Evolutionary conservation across 352 stramenopile species (phyloP).

Genomic region (Phytophthora cajani): DNA sequence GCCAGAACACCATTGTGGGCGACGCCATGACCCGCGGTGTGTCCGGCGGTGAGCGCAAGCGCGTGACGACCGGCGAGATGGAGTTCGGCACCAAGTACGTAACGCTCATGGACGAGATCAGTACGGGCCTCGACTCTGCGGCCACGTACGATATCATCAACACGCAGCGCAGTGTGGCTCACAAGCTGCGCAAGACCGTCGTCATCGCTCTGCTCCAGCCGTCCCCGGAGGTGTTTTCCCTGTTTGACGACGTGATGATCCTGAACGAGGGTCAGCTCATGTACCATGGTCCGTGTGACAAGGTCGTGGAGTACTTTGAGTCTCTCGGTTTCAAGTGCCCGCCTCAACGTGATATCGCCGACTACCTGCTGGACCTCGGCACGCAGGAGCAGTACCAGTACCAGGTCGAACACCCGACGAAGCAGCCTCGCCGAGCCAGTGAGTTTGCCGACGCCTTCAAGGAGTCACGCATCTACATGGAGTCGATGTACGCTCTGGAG

Average conservation of each 20-base stretch:
- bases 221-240: slow-evolving; percentile 86
- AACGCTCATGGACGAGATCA: slow-evolving; percentile 90
- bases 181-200: slow-evolving; percentile 36
- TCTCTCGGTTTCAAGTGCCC: slow-evolving; percentile 42
- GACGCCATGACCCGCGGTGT: slow-evolving; percentile 60
- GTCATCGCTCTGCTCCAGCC: slow-evolving; percentile 84
- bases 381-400: slow-evolving; percentile 35
- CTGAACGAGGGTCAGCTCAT: slow-evolving; percentile 86
- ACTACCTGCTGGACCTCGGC: slow-evolving; percentile 33
- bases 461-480: slow-evolving; percentile 16
- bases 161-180: slow-evolving; percentile 30
- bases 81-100: slow-evolving; percentile 72
- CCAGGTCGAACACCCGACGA: slow-evolving; percentile 4
- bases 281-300: slow-evolving; percentile 49
- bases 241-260: slow-evolving; percentile 69
- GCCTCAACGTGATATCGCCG: slow-evolving; percentile 32
- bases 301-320: slow-evolving; percentile 42
- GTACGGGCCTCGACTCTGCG: slow-evolving; percentile 88
- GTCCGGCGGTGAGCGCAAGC: slow-evolving; percentile 69
- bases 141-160: slow-evolving; percentile 45
- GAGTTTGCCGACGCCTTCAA: slow-evolving; percentile 29
- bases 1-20: slow-evolving; percentile 68
- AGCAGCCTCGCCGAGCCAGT: slow-evolving; percentile 22
- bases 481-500: slow-evolving; percentile 20
- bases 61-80: slow-evolving; percentile 83